Evolutionary conservation across 169 alveolate species (phyloP), one percentile per base, ranked within the genome.

Genomic region (Eimeria acervulina): DNA sequence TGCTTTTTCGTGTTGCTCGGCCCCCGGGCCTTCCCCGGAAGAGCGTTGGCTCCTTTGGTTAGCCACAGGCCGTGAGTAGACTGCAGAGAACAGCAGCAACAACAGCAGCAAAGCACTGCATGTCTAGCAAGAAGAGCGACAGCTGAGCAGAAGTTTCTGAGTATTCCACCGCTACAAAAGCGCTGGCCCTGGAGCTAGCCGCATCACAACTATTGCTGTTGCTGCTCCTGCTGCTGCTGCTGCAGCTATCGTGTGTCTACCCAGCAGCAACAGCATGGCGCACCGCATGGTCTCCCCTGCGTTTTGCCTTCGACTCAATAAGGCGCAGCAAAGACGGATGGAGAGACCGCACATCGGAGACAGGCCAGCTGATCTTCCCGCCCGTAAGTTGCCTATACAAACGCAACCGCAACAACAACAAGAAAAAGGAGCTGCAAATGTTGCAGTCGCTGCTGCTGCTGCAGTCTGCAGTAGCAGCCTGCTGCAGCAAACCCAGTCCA

Each of bases 321-420:
- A 84, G 92, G 13, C 92, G 92, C 92, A 84, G 76, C 92, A 84
- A 33, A 21, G 81, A 76, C 6, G 97, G 97, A 31, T 85, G 95
- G 0, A 70, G 93, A 13, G 97, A 88, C 26, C 90, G 87, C 61
- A 80, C 70, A 26, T 95, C 97, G 5, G 90, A 76, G 59, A 95
- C 72, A 0, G 97, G 97, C 97, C 97, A 95, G 76, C 88, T 66
- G 38, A 89, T 87, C 51, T 95, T 95, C 63, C 95, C 84, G 88
- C 84, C 87, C 13, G 97, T 95, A 19, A 95, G 85, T 31, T 95
- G 97, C 68, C 97, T 85, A 31, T 28, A 47, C 90, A 80, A 21
- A 80, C 6, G 36, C 90, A 80, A 44, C 40, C 17, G n/a, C 90
- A 83, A 31, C 92, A 83, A 31, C 92, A 44, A 31, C 68, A 51